Evolutionary conservation across 108 stramenopile species (phyloP).

Genomic region (Nitzschia putrida): DNA sequence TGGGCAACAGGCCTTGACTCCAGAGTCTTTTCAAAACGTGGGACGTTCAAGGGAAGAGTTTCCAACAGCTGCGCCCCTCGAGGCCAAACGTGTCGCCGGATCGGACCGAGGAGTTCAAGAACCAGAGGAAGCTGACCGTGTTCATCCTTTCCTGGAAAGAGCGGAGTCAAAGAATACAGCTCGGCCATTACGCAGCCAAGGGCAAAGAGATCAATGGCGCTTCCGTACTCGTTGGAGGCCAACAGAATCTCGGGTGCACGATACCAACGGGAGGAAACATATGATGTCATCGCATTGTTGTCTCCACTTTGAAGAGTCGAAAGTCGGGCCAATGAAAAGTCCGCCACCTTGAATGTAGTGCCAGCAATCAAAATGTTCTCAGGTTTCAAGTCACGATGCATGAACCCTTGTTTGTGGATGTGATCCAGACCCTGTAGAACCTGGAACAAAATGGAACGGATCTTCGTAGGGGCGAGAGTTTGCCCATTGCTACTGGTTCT

Average conservation of each 20-base stretch:
- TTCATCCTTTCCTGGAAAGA: conserved; percentile 92
- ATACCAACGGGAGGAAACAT: conserved; percentile 97
- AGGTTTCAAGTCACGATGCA: conserved; percentile 94
- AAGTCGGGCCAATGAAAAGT: conserved; percentile 91
- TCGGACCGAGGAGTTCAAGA: conserved; percentile 76
- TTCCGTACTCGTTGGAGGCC: conserved; percentile 66
- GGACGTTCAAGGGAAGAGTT: conserved; percentile 8
- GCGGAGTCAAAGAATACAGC: conserved; percentile 82
- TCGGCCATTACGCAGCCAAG: conserved; percentile 92
- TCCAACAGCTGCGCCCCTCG: conserved; percentile 7
- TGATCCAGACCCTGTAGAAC: conserved; percentile 83
- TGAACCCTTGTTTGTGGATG: conserved; percentile 88
- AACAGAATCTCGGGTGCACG: conserved; percentile 94
- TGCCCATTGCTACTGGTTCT: conserved; percentile 4
- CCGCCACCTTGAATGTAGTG: conserved; percentile 84
- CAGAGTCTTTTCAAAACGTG: neutral
- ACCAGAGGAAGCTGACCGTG: conserved; percentile 91
- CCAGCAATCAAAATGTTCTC: conserved; percentile 92
- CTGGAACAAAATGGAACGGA: conserved; percentile 86
- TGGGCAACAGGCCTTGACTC: neutral
- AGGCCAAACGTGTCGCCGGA: conserved; percentile 24
- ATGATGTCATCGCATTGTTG: conserved; percentile 71
- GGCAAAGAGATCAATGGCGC: conserved; percentile 93
- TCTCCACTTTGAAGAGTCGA: conserved; percentile 2
- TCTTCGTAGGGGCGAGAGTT: conserved; percentile 39